These are phyloP conservation scores for Inga leiocalycina DNA, from an alignment of 306 rosid genomes.

Conservation along the genomic window DNA sequence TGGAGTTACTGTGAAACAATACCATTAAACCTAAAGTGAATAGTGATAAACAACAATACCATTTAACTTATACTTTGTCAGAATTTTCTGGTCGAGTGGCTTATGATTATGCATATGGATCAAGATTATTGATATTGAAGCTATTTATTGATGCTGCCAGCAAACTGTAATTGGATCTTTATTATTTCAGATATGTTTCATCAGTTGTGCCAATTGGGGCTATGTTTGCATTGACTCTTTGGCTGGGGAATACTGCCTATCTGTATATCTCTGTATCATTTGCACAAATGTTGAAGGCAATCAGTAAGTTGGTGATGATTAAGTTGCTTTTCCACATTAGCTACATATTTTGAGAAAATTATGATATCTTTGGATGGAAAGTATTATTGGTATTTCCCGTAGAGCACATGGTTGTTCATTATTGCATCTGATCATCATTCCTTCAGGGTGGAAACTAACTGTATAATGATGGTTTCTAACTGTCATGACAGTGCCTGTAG, in stretches of 20 bases:
- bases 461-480: constrained; percentile 20
- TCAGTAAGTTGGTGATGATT: constrained; percentile 68
- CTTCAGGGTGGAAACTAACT: constrained; percentile 31
- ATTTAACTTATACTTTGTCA: constrained; percentile 1
- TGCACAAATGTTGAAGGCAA: constrained; percentile 98
- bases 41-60: not conserved
- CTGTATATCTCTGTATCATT: constrained; percentile 95
- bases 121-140: constrained; percentile 22
- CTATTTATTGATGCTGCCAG: not conserved
- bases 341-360: constrained; percentile 30
- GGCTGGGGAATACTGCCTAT: constrained; percentile 99
- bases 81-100: constrained; percentile 11
- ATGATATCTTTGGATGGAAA: constrained; percentile 23
- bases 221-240: constrained; percentile 98
- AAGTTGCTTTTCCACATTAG: constrained; percentile 25
- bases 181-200: constrained; percentile 73
- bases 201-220: constrained; percentile 98
- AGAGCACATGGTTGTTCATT: constrained; percentile 14
- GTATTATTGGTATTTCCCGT: constrained; percentile 17
- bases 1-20: not conserved
- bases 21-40: not conserved
- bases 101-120: not conserved
- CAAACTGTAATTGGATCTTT: constrained; percentile 37
- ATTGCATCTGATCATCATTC: constrained; percentile 14
- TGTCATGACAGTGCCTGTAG: constrained; percentile 91